Evolutionary conservation across 2,329 filamentous ascomycete genomes (phyloP), one percentile per base, ranked within the genome.

Genomic region (Leptographium lundbergii): DNA sequence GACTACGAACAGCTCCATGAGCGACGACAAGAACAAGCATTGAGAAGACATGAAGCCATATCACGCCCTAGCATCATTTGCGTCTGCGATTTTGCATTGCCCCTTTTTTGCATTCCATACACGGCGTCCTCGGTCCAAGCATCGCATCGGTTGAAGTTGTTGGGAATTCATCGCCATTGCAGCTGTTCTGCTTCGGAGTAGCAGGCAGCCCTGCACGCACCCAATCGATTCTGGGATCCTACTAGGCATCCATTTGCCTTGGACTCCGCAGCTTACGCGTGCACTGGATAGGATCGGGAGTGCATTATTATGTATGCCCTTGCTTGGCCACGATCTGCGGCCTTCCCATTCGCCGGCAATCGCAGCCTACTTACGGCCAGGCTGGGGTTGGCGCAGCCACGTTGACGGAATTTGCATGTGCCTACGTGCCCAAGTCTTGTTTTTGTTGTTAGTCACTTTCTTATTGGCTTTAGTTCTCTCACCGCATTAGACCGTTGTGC

Each of bases 1-100:
- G 42, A 62, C 63, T 42, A 51, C 54, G 17, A 53, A 51, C 59
- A 47, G 58, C 36, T 57, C 50, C 50, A 39, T 57, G 32, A 60
- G 50, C 50, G 39, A 60, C 45, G 51, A 45, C 10, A 55, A 62
- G 54, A 59, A 55, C 51, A 50, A 58, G 34, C 59, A 62, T 13
- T 60, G 42, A 59, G 51, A 53, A 25, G 32, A 24, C 9, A 19
- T 27, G 22, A n/a, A n/a, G n/a, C n/a, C n/a, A n/a, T 57, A 32
- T 9, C 19, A 22, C 42, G 42, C 6, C 42, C 17, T n/a, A n/a
- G 42, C 42, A 45, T 45, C 32, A 45, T 45, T n/a, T 45, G 17
- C 36, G 17, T 4, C 36, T 39, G 36, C 36, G 14, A 13, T 5
- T 17, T 39, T 39, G 13, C 36, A 39, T 39, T 4, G 14, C 14